These are phyloP conservation scores for Aspergillus homomorphus DNA, from an alignment of 495 filamentous ascomycete genomes.

Conservation along the genomic window DNA sequence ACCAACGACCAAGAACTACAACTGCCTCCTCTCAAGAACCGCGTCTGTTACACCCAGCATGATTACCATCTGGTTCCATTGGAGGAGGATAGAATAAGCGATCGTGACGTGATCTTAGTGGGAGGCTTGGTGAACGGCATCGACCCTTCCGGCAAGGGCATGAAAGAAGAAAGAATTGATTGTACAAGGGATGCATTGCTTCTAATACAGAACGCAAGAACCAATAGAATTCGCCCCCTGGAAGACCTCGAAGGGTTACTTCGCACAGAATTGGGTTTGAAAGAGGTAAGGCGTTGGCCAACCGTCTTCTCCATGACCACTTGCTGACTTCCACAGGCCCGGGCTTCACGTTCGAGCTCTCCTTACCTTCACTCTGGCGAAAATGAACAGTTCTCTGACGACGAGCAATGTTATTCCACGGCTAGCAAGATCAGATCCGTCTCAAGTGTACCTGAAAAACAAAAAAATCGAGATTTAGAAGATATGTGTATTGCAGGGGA, in stretches of 20 bases:
- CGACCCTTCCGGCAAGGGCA: conserved; percentile 25
- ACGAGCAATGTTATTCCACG: neutral
- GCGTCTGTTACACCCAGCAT: conserved; percentile 1
- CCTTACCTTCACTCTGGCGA: neutral
- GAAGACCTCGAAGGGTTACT: conserved; percentile 10
- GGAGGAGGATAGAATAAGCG: conserved; percentile 34
- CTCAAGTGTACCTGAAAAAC: neutral
- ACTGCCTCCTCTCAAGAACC: conserved; percentile 12
- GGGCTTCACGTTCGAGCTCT: neutral
- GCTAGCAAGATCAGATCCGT: too few relatives aligned
- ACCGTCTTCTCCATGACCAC: neutral
- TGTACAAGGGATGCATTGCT: conserved; percentile 20
- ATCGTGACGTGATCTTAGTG: conserved; percentile 20
- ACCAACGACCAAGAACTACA: conserved; percentile 48
- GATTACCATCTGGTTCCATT: conserved; percentile 25
- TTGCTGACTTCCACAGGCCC: conserved; percentile 2
- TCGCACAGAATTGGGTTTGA: neutral
- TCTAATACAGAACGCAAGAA: conserved; percentile 16
- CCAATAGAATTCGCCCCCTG: neutral
- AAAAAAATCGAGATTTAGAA: neutral
- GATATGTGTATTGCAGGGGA: neutral
- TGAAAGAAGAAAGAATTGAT: conserved; percentile 21
- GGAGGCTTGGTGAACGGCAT: conserved; percentile 27
- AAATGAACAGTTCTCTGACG: neutral
- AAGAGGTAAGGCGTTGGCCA: neutral